phyloP scores from a whole-genome alignment of 257 asterid genomes.

The Fraxinus cuspidata region DNA sequence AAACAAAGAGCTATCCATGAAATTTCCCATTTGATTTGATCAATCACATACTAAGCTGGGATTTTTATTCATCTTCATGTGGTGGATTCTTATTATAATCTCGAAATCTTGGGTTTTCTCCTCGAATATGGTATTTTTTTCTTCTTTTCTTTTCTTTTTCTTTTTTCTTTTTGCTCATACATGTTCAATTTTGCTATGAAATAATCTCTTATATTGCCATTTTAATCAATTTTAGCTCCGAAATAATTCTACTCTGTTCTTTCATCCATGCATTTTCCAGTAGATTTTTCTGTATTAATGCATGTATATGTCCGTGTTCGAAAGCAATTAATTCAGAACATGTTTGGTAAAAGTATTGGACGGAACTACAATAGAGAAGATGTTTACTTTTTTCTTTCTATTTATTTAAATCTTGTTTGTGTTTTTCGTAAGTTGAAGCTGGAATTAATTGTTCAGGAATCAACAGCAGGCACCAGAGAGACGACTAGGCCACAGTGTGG shows the following conservation, averaged over 20 bases:
- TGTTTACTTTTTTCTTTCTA: no score
- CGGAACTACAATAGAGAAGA: no score
- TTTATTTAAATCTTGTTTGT: background rate
- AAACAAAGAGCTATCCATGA: background rate
- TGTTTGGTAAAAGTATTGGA: background rate
- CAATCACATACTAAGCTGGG: background rate
- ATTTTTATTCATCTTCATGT: slow-evolving; percentile 13
- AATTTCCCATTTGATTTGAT: background rate
- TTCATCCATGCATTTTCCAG: background rate
- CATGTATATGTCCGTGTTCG: no score
- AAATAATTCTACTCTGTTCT: background rate
- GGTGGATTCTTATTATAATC: slow-evolving; percentile 31
- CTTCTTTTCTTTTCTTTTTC: no score
- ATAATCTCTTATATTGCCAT: background rate
- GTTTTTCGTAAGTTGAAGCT: background rate
- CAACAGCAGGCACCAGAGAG: background rate
- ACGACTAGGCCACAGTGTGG: slow-evolving; percentile 38
- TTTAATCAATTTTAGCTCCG: background rate
- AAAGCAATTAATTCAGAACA: background rate
- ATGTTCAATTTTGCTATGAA: background rate
- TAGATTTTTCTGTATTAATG: background rate
- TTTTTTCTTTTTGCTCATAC: background rate
- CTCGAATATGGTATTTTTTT: slow-evolving; percentile 28
- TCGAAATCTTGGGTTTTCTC: slow-evolving; percentile 22
- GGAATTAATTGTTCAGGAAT: slow-evolving; percentile 26